phyloP scores from a whole-genome alignment of 768 basidiomycete species.

The Pleurotus citrinopileatus region DNA sequence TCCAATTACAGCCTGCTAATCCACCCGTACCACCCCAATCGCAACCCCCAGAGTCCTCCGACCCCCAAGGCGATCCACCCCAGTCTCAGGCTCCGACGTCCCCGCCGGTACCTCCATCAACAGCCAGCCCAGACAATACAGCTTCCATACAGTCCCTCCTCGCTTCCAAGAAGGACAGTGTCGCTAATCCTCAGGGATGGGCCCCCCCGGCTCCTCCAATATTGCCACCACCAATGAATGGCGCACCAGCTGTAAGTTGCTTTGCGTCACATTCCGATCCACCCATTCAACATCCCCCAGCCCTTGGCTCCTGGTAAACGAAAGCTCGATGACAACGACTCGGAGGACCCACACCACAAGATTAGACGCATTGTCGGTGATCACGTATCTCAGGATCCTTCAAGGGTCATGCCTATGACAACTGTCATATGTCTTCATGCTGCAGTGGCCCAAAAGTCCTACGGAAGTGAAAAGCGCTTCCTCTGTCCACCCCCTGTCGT shows the following conservation, averaged over 20 bases:
- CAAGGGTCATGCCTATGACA: constrained; percentile 83
- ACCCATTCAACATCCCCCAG: constrained; percentile 10
- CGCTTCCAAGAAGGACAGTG: constrained; percentile 42
- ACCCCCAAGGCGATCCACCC: constrained; percentile 10
- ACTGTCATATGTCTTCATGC: constrained; percentile 89
- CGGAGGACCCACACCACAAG: constrained; percentile 70
- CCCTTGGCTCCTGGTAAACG: constrained; percentile 60
- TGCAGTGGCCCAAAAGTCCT: constrained; percentile 93
- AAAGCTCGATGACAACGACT: constrained; percentile 65
- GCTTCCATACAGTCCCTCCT: constrained; percentile 50
- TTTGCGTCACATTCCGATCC: constrained; percentile 15
- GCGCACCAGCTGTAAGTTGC: constrained; percentile 21
- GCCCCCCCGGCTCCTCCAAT: constrained; percentile 27
- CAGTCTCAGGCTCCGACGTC: constrained; percentile 16
- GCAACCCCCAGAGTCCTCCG: constrained; percentile 27
- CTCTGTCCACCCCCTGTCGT: constrained; percentile 93
- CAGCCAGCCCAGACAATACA: constrained; percentile 36
- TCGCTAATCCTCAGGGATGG: constrained; percentile 40
- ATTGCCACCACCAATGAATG: constrained; percentile 26
- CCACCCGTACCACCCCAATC: constrained; percentile 16
- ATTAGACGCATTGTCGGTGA: constrained; percentile 84
- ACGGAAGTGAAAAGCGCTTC: constrained; percentile 93
- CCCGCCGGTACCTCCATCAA: constrained; percentile 15
- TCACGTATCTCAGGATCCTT: constrained; percentile 73
- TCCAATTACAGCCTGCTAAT: constrained; percentile 26